A percentile compares a stretch with the other conserved stretches of the same genome.
These are phyloP conservation scores for Macrocystidia cucumis DNA, from an alignment of 1,284 basidiomycete genomes.

Conservation along the genomic window DNA sequence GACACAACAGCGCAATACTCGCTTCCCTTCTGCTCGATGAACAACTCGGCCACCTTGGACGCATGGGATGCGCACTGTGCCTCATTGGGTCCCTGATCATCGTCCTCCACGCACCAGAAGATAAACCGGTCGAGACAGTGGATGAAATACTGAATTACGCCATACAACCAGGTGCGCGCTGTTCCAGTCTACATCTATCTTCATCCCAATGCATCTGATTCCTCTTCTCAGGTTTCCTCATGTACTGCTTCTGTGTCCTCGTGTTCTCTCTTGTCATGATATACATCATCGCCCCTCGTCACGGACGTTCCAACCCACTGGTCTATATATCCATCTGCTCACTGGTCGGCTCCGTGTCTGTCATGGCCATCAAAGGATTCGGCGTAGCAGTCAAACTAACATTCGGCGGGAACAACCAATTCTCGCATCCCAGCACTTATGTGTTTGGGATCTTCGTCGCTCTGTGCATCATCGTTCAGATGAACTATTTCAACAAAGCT, in stretches of 20 bases:
- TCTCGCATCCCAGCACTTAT: slow-evolving; percentile 92
- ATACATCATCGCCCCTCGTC: slow-evolving; percentile 77
- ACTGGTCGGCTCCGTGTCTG: slow-evolving; percentile 76
- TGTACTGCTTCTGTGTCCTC: slow-evolving; percentile 84
- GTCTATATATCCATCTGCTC: slow-evolving; percentile 96
- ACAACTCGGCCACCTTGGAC: slow-evolving; percentile 89
- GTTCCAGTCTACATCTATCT: not conserved
- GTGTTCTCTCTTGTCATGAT: slow-evolving; percentile 86
- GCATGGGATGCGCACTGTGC: slow-evolving; percentile 90
- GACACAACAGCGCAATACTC: slow-evolving; percentile 66
- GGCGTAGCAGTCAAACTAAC: slow-evolving; percentile 96
- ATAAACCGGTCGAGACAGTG: slow-evolving; percentile 90
- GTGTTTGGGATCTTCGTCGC: slow-evolving; percentile 84
- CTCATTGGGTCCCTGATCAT: slow-evolving; percentile 92
- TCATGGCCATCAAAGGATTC: slow-evolving; percentile 96
- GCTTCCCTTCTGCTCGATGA: slow-evolving; percentile 93
- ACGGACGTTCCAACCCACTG: slow-evolving; percentile 84
- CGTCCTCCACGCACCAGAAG: slow-evolving; percentile 93
- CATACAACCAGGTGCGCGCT: slow-evolving; percentile 73
- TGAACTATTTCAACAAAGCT: slow-evolving; percentile 99
- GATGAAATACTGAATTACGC: slow-evolving; percentile 93
- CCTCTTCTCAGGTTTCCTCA: slow-evolving; percentile 62
- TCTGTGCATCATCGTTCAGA: slow-evolving; percentile 88
- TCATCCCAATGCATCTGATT: slow-evolving; percentile 5
- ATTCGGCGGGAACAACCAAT: slow-evolving; percentile 91